Conservation (phyloP, 148 eudicot species). For the Beta vulgaris region DNA sequence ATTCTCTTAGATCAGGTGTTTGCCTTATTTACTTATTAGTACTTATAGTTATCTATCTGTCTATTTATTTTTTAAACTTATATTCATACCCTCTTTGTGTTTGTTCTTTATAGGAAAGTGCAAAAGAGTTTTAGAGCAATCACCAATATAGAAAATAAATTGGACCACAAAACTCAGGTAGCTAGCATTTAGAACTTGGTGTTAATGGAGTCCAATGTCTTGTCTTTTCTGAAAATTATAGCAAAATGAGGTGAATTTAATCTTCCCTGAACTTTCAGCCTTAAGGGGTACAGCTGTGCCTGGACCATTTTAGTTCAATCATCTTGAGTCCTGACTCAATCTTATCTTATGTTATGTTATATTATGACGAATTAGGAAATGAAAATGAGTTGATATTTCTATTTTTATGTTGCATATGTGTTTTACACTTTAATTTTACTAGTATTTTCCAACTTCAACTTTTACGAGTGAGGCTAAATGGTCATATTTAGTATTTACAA, state of each 20-base stretch:
- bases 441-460: no score
- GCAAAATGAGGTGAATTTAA: background rate
- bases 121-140: constrained; percentile 4
- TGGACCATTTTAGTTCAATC: background rate
- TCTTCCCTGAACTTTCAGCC: background rate
- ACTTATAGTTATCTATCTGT: no score
- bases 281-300: no score
- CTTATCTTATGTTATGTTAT: no score
- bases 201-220: background rate
- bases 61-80: no score
- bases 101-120: constrained; percentile 10
- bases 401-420: no score
- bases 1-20: background rate
- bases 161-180: constrained; percentile 8
- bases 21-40: no score
- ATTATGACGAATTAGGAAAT: no score
- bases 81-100: background rate
- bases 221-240: background rate
- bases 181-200: background rate
- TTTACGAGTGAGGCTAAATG: no score
- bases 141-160: background rate
- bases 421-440: no score
- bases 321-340: background rate
- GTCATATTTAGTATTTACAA: no score
- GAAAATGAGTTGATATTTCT: no score